Evolutionary conservation across 768 basidiomycete species (phyloP), one percentile per base, ranked within the genome.

Genomic region (Naganishia kalamii): DNA sequence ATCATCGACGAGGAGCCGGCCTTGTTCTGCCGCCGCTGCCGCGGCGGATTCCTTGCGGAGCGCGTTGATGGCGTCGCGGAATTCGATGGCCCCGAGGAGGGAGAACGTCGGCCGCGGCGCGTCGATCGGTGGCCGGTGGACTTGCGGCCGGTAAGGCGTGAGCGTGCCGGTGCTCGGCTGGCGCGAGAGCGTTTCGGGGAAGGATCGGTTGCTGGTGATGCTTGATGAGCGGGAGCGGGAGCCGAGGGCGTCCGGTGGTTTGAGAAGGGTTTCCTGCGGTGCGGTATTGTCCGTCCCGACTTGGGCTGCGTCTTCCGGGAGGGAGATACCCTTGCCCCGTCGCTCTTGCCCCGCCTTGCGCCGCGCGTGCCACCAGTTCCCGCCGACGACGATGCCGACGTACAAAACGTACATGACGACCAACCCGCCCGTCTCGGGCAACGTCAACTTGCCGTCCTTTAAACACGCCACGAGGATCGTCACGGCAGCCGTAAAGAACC

Each of bases 41-140:
- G 67, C 69, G 27, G 65, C 68, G 11, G 87, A 86, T 71, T 92
- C 85, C 52, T 82, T 82, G 68, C 86, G 85, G 25, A 99, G 81
- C 0, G 88, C 86, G 12, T 88, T 83, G 23, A 99, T 88, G 25
- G 97, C 88, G 65, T 92, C 87, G 19, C 92, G 84, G 79, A 99
- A 99, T 77, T 99, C 96, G 47, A 99, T 84, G 0, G 96, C 96
- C 10, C 94, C 91, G 4, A 98, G 84, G 1, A 99, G 84, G 2
- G 94, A 79, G 69, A 97, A 69, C 65, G 72, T 70, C 41, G 80
- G 71, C 64, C 77, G 67, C 4, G 74, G 75, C 1, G 71, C 70
- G 43, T 74, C 72, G 23, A 67, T 63, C 3, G 43, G 47, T 27
- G 63, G 63, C 4, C 64, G 52, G 30, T 40, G 60, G 35, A 46